Base-by-base conservation (phyloP, 306 rosid genomes). In the Argentina anserina region DNA sequence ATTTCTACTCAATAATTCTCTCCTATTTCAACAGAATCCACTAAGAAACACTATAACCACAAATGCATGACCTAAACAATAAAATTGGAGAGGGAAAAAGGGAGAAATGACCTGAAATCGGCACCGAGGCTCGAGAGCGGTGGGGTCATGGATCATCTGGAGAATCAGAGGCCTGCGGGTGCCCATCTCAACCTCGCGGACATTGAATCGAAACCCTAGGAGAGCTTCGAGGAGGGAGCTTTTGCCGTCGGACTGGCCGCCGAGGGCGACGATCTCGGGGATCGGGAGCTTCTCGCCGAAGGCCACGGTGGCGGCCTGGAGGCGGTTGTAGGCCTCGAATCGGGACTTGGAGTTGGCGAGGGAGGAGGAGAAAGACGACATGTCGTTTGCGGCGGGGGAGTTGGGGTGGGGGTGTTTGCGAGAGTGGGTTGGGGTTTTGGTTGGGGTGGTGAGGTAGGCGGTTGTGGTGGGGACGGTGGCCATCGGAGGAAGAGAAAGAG, bases 131-230 rank as follows among this genome's bases (percentile, higher is more conserved):
- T 91, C 96, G 43, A 86, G 84, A 60, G 99, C 99, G 10, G 91
- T 72, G 23, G 96, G 81, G n/a, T 94, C 97, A 78, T 91, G 97
- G 67, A 91, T 82, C 99, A 94, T 94, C 61, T 94, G 99, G 43
- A 91, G 95, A 23, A 91, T 88, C 75, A 91, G 92, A 6, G 99
- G 97, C 29, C 98, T 81, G 17, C 98, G 97, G 9, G 97, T 94
- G 1, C 98, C 97, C 95, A 94, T 94, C 81, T 94, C 98, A 34
- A 94, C 98, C 76, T 94, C 96, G 10, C 97, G 97, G 50, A 91
- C 91, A 70, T 94, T 94, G 90, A 94, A 94, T 0, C 97, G 92
- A 76, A 94, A 94, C 1, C 97, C 97, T 3, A 91, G 87, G 15
- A 94, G 88, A 0, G 97, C 98, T 74, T 94, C 97, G 0, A 94